Base-by-base conservation (phyloP, 352 stramenopile genomes). In the Thalassiosira sp. region DNA sequence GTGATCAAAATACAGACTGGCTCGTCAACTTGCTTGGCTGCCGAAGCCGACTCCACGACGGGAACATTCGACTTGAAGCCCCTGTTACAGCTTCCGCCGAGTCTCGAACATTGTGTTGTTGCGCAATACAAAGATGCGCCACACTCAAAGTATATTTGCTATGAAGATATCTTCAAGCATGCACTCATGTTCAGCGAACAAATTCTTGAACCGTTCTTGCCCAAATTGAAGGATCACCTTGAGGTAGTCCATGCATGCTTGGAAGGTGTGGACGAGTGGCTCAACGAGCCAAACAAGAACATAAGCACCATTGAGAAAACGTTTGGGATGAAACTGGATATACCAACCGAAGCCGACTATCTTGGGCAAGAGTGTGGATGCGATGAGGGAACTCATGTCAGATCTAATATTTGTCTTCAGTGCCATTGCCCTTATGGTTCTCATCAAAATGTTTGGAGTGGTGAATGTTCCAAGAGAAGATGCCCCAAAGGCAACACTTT, bases 191-290 rank as follows among this genome's bases (percentile, higher is more conserved):
- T 78, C 5, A 59, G 63, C 40, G 69, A 78, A 20, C 42, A 70
- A 33, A 37, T 70, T 54, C 53, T 72, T 45, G 60, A 58, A 20
- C 69, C 52, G 16, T 78, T 78, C 35, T 45, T 78, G 2, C 49
- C 52, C 5, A 66, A 72, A 25, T 61, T 78, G 49, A 78, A 78
- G 48, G 40, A 56, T 46, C 69, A 78, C 37, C 6, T 78, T 33
- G 33, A 67, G 45, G 40, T 40, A n/a, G 42, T 78, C 20, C 72
- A 81, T 22, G 72, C 76, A 31, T 81, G 53, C 53, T 60, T 81
- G 51, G 72, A 64, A n/a, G 27, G 59, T 6, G 67, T 81, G 42
- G 72, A 81, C 35, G 45, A 10, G 5, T 81, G 72, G 72, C 59
- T 76, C 13, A 25, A 76, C 49, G 57, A 81, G 54, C 24, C 63